Percentiles rank a stretch among this genome's conserved stretches.
These are phyloP conservation scores for Lagenidium giganteum DNA, from an alignment of 352 stramenopile genomes.

Conservation along the genomic window DNA sequence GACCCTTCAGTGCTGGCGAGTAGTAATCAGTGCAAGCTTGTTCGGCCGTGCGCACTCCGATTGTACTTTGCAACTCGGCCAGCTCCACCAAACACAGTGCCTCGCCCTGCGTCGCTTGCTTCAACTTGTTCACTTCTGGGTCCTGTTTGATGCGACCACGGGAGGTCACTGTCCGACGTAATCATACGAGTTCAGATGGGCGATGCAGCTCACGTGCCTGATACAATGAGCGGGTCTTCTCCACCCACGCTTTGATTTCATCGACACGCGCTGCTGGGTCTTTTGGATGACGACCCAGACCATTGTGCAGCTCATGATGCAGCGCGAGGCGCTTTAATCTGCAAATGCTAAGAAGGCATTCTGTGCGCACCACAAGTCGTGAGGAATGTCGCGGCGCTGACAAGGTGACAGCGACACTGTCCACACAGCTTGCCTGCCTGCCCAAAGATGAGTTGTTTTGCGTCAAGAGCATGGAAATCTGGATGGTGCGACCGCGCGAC, in stretches of 20 bases:
- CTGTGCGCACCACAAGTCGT: too few species aligned
- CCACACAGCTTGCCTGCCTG: too few species aligned
- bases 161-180: too few species aligned
- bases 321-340: too few species aligned
- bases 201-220: constrained; percentile 27
- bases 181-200: too few species aligned
- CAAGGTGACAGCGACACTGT: too few species aligned
- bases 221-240: constrained; percentile 27
- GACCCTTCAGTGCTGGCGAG: too few species aligned
- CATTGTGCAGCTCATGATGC: neutral
- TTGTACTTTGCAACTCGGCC: constrained; percentile 27
- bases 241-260: constrained; percentile 16
- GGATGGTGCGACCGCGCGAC: too few species aligned
- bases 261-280: constrained; percentile 7
- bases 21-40: neutral
- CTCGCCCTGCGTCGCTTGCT: constrained; percentile 29
- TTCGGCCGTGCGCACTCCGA: constrained; percentile 14
- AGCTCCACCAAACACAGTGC: constrained; percentile 41
- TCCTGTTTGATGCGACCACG: constrained; percentile 9
- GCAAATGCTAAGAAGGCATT: too few species aligned
- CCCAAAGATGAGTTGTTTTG: too few species aligned
- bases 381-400: too few species aligned
- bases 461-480: too few species aligned
- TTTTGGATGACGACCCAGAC: constrained; percentile 1
- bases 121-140: constrained; percentile 22